Conservation (phyloP, 2,329 filamentous ascomycete species). For the Arachnopeziza araneosa region DNA sequence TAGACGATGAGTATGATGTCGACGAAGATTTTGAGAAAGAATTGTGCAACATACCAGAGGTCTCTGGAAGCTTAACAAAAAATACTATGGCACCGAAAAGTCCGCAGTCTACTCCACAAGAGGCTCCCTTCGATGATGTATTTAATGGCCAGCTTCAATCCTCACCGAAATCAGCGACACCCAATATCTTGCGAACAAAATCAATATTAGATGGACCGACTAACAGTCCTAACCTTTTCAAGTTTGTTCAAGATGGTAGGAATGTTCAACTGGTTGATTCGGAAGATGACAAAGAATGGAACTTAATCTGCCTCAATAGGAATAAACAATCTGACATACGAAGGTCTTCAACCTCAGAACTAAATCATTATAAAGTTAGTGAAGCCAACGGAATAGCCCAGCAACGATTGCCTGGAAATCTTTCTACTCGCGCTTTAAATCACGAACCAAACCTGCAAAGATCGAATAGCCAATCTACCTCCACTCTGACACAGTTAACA, state of each 20-base stretch:
- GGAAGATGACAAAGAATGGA: constrained; percentile 12
- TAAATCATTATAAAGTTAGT: background rate
- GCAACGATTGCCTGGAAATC: background rate
- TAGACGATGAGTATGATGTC: constrained; percentile 24
- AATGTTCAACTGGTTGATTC: background rate
- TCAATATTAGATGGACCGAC: background rate
- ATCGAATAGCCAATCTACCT: background rate
- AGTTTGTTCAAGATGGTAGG: background rate
- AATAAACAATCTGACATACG: background rate
- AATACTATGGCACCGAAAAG: constrained; percentile 18
- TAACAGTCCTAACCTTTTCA: background rate
- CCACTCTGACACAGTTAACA: background rate
- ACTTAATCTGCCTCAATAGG: background rate
- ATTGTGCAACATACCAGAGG: constrained; percentile 19
- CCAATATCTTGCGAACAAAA: constrained; percentile 1
- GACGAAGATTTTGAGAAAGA: constrained; percentile 23
- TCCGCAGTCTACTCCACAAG: constrained; percentile 10
- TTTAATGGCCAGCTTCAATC: constrained; percentile 26
- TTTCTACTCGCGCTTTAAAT: background rate
- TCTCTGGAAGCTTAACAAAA: constrained; percentile 12
- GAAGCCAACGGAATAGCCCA: background rate
- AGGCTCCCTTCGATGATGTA: constrained; percentile 16
- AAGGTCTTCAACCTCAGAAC: background rate
- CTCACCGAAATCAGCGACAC: constrained; percentile 14
- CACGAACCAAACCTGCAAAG: background rate